Evolutionary conservation across 192 early-diverging fungal species (phyloP).

Genomic region (Entophlyctis luteolus): DNA sequence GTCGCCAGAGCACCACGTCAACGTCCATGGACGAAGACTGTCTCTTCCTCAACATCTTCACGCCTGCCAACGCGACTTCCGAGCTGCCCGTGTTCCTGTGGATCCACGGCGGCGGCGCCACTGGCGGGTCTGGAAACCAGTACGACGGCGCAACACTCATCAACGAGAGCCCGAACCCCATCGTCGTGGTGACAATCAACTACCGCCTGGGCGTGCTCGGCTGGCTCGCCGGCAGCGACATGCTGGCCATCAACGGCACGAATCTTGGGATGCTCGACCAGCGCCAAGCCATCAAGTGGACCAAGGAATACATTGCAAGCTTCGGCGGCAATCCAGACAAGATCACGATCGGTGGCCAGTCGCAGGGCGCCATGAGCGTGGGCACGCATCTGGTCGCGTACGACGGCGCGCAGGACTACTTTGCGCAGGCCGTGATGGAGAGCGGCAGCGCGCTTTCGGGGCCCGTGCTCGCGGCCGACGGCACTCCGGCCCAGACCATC

Average conservation of each 20-base stretch:
- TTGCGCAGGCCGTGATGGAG: background rate
- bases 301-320: constrained; percentile 48
- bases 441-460: background rate
- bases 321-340: constrained; percentile 58
- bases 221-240: constrained; percentile 34
- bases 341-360: constrained; percentile 53
- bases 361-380: constrained; percentile 34
- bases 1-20: too few relatives aligned
- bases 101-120: constrained; percentile 57
- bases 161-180: background rate
- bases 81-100: constrained; percentile 58
- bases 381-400: background rate
- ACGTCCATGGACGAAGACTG: too few relatives aligned
- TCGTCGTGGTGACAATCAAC: constrained; percentile 49
- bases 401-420: background rate
- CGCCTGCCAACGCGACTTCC: constrained; percentile 20
- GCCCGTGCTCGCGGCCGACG: too few relatives aligned
- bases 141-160: constrained; percentile 42
- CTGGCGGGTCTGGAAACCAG: constrained; percentile 33
- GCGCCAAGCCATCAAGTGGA: constrained; percentile 52
- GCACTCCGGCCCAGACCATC: too few relatives aligned
- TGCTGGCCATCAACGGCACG: constrained; percentile 13
- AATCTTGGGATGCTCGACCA: constrained; percentile 58
- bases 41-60: constrained; percentile 45
- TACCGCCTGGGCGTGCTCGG: constrained; percentile 59